phyloP scores from a whole-genome alignment of 805 yeast species.

The Teunomyces aglyptinius region DNA sequence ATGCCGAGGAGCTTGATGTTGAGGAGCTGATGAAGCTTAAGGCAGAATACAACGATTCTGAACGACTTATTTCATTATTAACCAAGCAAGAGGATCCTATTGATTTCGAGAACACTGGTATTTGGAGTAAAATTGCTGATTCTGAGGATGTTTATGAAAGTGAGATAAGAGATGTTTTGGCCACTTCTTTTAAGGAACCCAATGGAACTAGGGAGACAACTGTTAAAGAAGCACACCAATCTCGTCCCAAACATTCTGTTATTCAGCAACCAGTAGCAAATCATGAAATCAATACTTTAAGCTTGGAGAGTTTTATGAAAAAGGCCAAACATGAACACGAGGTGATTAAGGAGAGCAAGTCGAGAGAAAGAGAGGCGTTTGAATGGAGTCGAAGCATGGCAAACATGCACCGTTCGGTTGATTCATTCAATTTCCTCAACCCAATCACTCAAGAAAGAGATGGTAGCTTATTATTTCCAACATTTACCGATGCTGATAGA shows the following conservation, averaged over 20 bases:
- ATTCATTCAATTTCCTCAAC: slow-evolving; percentile 44
- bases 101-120: slow-evolving; percentile 7
- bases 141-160: slow-evolving; percentile 9
- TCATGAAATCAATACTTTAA: not conserved
- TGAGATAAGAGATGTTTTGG: slow-evolving; percentile 21
- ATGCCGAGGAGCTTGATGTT: not conserved
- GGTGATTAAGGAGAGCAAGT: slow-evolving; percentile 40
- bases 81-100: slow-evolving; percentile 11
- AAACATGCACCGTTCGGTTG: slow-evolving; percentile 39
- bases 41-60: slow-evolving; percentile 17
- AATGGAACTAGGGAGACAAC: not conserved
- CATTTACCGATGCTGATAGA: not conserved
- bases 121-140: slow-evolving; percentile 4
- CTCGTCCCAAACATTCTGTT: not conserved
- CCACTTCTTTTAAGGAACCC: slow-evolving; percentile 2
- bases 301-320: slow-evolving; percentile 41
- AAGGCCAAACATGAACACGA: slow-evolving; percentile 43
- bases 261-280: not conserved
- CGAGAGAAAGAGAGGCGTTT: slow-evolving; percentile 49
- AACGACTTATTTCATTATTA: slow-evolving; percentile 14
- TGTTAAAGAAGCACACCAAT: not conserved
- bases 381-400: slow-evolving; percentile 47
- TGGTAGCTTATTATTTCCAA: slow-evolving; percentile 8
- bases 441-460: slow-evolving; percentile 25
- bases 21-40: not conserved